A percentile compares a stretch with the other conserved stretches of the same genome.
phyloP scores from a whole-genome alignment of 2,329 filamentous ascomycete genomes.

The Immersiporthe knoxdaviesiana region DNA sequence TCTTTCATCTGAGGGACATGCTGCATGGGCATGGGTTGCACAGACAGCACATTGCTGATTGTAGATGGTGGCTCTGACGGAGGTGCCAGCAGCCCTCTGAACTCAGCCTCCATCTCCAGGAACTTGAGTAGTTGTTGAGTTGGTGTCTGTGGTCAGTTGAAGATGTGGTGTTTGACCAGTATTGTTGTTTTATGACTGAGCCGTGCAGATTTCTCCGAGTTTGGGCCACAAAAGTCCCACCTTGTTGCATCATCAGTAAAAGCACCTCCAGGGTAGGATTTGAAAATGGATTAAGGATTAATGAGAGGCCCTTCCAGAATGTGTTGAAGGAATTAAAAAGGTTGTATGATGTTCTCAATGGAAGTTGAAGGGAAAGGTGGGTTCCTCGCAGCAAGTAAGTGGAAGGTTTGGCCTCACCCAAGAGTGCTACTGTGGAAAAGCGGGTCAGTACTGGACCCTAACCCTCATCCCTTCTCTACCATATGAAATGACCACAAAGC shows the following conservation, averaged over 20 bases:
- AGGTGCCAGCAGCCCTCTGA: constrained; percentile 17
- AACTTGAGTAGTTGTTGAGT: not conserved
- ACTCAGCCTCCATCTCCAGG: constrained; percentile 23
- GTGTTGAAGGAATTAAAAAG: not conserved
- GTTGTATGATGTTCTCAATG: too few relatives aligned
- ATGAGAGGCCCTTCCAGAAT: not conserved
- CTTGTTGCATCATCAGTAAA: not conserved
- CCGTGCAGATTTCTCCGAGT: not conserved
- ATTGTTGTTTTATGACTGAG: not conserved
- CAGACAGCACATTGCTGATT: constrained; percentile 28
- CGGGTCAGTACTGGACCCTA: not conserved
- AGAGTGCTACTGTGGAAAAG: too few relatives aligned
- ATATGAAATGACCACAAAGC: too few relatives aligned
- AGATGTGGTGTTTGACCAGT: not conserved
- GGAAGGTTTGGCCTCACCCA: not conserved
- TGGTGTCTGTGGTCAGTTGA: not conserved
- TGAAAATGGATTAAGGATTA: not conserved
- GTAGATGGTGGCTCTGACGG: constrained; percentile 18
- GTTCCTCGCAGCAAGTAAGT: not conserved
- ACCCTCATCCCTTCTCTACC: not conserved
- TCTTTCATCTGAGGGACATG: constrained; percentile 12
- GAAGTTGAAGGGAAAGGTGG: too few relatives aligned
- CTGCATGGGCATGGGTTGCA: constrained; percentile 13
- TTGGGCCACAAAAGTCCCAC: not conserved
- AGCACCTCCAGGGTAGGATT: not conserved